These are phyloP conservation scores for Penstemon barbatus DNA, from an alignment of 257 asterid species.

Conservation along the genomic window DNA sequence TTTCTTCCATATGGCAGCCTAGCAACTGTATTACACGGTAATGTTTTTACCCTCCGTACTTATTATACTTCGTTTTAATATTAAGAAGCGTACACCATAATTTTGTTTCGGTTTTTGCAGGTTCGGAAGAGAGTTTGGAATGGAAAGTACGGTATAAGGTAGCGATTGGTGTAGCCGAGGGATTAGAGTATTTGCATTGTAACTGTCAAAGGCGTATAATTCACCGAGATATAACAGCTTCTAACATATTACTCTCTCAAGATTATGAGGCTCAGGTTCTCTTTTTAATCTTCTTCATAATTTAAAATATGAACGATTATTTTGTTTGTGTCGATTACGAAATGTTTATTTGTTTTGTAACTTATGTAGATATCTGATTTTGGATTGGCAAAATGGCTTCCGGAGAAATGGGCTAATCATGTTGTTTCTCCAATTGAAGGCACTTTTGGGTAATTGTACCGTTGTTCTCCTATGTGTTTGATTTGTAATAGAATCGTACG, in stretches of 20 bases:
- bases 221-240: slow-evolving; percentile 93
- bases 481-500: no score
- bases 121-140: slow-evolving; percentile 48
- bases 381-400: slow-evolving; percentile 97
- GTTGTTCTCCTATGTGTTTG: no score
- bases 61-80: not conserved
- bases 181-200: slow-evolving; percentile 76
- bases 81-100: no score
- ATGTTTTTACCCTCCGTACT: slow-evolving; percentile 22
- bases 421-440: slow-evolving; percentile 97
- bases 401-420: slow-evolving; percentile 85
- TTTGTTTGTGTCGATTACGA: not conserved
- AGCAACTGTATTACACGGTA: slow-evolving; percentile 69
- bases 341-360: not conserved
- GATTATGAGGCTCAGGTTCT: slow-evolving; percentile 81
- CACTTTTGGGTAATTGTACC: slow-evolving; percentile 73
- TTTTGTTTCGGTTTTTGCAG: slow-evolving; percentile 40
- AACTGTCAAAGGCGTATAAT: slow-evolving; percentile 83
- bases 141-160: slow-evolving; percentile 74
- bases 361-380: slow-evolving; percentile 86
- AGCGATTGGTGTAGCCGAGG: slow-evolving; percentile 83
- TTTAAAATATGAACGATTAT: not conserved
- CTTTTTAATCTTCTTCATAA: slow-evolving; percentile 1
- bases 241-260: slow-evolving; percentile 80
- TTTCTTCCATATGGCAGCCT: slow-evolving; percentile 79